A percentile compares a stretch with the other conserved stretches of the same genome.
Conservation (phyloP, 1,284 basidiomycete species). For the Ustilago loliicola region DNA sequence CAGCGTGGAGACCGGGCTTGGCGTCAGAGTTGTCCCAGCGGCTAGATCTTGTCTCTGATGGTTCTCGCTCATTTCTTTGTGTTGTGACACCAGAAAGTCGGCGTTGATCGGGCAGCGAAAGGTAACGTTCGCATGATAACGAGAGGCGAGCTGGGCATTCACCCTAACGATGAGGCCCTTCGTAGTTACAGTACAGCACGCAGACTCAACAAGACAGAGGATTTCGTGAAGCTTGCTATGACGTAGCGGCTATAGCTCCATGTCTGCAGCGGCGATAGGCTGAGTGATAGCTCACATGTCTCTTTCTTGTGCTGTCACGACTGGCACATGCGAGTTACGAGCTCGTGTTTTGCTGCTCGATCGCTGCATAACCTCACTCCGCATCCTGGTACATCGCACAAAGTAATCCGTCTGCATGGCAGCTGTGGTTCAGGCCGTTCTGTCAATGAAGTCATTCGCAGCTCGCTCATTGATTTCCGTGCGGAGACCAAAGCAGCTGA, state of each 20-base stretch:
- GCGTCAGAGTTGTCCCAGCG: not conserved
- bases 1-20: slow-evolving; percentile 10
- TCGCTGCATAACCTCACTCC: not conserved
- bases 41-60: not conserved
- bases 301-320: too few relatives aligned
- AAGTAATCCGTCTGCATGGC: not conserved
- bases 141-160: not conserved
- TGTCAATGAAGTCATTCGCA: not conserved
- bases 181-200: not conserved
- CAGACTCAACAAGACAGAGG: not conserved
- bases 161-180: not conserved
- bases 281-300: slow-evolving; percentile 17
- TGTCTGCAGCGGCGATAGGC: not conserved
- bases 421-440: too few relatives aligned
- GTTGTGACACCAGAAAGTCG: not conserved
- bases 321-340: not conserved
- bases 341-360: not conserved
- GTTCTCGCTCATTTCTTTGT: not conserved
- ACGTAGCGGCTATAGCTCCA: not conserved
- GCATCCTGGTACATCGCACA: not conserved
- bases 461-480: not conserved
- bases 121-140: not conserved
- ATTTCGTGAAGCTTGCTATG: not conserved
- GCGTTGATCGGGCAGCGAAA: not conserved
- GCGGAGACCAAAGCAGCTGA: not conserved